Evolutionary conservation across 495 filamentous ascomycete genomes (phyloP), one percentile per base, ranked within the genome.

Genomic region (Acidiella bohemica): DNA sequence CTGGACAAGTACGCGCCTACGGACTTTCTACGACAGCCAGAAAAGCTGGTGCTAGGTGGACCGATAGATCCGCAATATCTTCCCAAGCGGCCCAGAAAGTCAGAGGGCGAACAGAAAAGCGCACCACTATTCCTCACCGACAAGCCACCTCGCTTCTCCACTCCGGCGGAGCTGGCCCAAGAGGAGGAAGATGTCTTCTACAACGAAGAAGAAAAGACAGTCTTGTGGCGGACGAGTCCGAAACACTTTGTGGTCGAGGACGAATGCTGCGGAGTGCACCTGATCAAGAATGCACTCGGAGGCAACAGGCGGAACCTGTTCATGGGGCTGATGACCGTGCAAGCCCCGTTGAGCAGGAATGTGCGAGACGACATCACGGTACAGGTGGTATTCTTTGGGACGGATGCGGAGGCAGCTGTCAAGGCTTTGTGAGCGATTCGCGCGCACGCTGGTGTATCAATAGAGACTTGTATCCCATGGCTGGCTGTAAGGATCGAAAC

Each of bases 201-300:
- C 24, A 46, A 54, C 23, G 26, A 46, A 6, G 44, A 53, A 31
- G 49, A 51, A 23, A 41, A 47, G 22, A 53, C 32, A 3, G 19
- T 56, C 5, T 41, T 37, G 30, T 59, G 53, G 52, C 36, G 42
- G 5, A 60, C 46, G 23, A 58, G 19, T 39, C 56, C 66, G 13
- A 53, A 54, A 51, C 57, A 64, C 51, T 64, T 67, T 28, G 62
- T 65, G 9, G 53, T 72, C 11, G 60, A 70, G 47, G 72, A 80
- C 46, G 66, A 70, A 1, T 79, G 81, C 53, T 75, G 62, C 8
- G 76, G 75, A 3, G 70, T 72, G 8, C 73, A 78, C 61, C 56
- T 81, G 10, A 54, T 68, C 21, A 63, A 71, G 33, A 81, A 82
- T 49, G 69, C 71, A 3, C 56, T 81, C 9, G 76, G 78, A 7